Percentiles rank a stretch among this genome's conserved stretches.
Conservation (phyloP, 192 early-diverging fungal genomes). For the Globomyces pollinis-pini region DNA sequence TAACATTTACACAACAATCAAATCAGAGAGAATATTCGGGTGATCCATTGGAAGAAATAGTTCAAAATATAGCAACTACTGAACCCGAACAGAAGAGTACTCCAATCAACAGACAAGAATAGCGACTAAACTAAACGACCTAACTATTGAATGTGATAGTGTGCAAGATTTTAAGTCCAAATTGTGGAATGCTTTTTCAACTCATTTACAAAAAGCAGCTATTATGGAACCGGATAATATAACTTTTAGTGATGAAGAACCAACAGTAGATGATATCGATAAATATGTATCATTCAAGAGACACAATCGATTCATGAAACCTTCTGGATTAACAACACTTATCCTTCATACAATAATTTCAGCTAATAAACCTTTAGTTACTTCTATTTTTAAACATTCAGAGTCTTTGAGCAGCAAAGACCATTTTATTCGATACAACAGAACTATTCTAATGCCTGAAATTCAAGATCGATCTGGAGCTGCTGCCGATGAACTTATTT, state of each 20-base stretch:
- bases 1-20: too few species aligned
- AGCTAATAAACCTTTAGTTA: background rate
- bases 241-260: background rate
- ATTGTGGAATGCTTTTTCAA: background rate
- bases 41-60: too few species aligned
- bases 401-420: background rate
- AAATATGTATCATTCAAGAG: background rate
- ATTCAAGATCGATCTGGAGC: too few species aligned
- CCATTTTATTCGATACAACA: background rate
- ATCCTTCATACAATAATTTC: background rate
- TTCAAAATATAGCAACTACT: too few species aligned
- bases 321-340: background rate
- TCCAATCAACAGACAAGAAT: background rate
- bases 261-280: conserved; percentile 1
- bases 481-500: too few species aligned
- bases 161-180: background rate
- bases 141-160: background rate
- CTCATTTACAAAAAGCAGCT: background rate
- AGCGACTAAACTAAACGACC: background rate
- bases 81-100: too few species aligned
- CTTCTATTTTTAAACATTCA: conserved; percentile 1
- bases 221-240: background rate
- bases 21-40: too few species aligned
- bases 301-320: background rate
- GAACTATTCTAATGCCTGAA: too few species aligned